Evolutionary conservation across 768 basidiomycete species (phyloP).

Genomic region (Hericium erinaceus): DNA sequence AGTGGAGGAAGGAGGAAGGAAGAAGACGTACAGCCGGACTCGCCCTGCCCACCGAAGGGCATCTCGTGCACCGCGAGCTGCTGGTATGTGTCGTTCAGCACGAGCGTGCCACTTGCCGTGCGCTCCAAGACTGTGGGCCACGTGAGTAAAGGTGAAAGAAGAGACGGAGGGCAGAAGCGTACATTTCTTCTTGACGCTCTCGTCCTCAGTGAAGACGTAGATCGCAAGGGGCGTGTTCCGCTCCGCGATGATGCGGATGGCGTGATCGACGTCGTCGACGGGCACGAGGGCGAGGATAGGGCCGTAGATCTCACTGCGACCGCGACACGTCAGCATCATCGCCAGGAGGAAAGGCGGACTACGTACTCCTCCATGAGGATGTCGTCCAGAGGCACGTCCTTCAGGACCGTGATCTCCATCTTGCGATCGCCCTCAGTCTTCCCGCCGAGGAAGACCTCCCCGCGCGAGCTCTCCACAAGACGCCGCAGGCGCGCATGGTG

Average conservation of each 20-base stretch:
- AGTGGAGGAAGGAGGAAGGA: not conserved
- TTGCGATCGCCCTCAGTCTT: slow-evolving; percentile 12
- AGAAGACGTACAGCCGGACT: slow-evolving; percentile 18
- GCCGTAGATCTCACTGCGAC: slow-evolving; percentile 26
- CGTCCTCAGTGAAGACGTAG: slow-evolving; percentile 4
- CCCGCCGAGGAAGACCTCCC: slow-evolving; percentile 24
- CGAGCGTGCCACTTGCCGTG: slow-evolving; percentile 19
- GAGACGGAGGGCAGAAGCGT: not conserved
- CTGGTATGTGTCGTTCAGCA: slow-evolving; percentile 23
- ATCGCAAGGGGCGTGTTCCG: slow-evolving; percentile 1
- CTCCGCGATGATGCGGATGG: slow-evolving; percentile 15
- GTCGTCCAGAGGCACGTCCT: slow-evolving; percentile 22
- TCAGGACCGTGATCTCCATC: slow-evolving; percentile 24
- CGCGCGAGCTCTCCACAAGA: slow-evolving; percentile 11
- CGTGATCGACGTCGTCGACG: slow-evolving; percentile 17
- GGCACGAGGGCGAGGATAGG: slow-evolving; percentile 26
- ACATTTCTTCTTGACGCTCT: slow-evolving; percentile 6
- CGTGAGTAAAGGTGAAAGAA: not conserved
- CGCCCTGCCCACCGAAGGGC: slow-evolving; percentile 18
- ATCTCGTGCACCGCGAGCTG: slow-evolving; percentile 13
- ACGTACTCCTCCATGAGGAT: slow-evolving; percentile 23
- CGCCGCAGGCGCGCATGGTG: slow-evolving; percentile 2
- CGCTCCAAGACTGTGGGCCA: slow-evolving; percentile 15
- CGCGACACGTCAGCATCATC: not conserved
- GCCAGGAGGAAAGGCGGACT: not conserved